phyloP scores from a whole-genome alignment of 2,329 filamentous ascomycete genomes.

The Colletotrichum sansevieriae region DNA sequence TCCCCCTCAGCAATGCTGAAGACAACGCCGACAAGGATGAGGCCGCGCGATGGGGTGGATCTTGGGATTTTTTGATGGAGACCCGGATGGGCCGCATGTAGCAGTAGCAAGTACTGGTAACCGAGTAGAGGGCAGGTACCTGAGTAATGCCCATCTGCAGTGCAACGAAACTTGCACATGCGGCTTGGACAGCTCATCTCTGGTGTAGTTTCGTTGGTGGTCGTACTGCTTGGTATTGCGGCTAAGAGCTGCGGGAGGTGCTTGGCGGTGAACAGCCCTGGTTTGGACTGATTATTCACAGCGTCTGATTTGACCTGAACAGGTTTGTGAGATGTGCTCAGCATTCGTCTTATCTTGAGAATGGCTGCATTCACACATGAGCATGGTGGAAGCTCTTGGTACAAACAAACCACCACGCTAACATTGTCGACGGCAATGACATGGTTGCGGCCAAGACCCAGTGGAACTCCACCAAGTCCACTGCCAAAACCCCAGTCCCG shows the following conservation, averaged over 20 bases:
- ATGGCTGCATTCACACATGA: neutral
- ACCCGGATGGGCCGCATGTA: constrained; percentile 33
- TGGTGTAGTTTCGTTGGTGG: neutral
- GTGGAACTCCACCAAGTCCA: constrained; percentile 26
- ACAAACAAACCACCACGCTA: neutral
- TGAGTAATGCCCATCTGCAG: constrained; percentile 7
- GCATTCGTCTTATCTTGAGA: constrained; percentile 11
- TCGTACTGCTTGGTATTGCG: constrained; percentile 1
- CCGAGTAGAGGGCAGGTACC: neutral
- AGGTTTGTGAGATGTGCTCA: neutral
- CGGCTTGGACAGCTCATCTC: constrained; percentile 27
- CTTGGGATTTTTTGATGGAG: constrained; percentile 18
- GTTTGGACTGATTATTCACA: neutral
- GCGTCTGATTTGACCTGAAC: too few species aligned
- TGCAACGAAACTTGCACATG: constrained; percentile 5
- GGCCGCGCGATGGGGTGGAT: constrained; percentile 24
- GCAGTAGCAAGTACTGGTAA: too few species aligned
- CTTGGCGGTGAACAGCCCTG: constrained; percentile 3
- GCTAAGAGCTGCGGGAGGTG: constrained; percentile 12
- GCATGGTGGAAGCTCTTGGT: neutral
- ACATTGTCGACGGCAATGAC: constrained; percentile 12
- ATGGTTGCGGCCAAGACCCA: constrained; percentile 28
- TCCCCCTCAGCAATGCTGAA: constrained; percentile 28
- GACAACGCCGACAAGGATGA: neutral
- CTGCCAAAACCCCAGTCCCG: constrained; percentile 6